These are phyloP conservation scores for Thelonectria rubi DNA, from an alignment of 2,329 filamentous ascomycete species.

Conservation along the genomic window DNA sequence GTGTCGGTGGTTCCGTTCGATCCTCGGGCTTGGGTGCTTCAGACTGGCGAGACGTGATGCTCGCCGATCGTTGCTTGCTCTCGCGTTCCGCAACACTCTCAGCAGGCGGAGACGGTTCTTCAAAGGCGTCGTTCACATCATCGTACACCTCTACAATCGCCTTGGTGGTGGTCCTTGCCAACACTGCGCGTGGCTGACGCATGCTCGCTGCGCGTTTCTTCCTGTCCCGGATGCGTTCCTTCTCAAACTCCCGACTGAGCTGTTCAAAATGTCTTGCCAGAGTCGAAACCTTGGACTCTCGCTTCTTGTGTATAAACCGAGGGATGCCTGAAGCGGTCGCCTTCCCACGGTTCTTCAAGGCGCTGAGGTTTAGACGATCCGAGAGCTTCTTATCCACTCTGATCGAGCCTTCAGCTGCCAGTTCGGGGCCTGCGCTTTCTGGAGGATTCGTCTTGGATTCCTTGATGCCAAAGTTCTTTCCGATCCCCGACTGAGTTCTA, in stretches of 20 bases:
- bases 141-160: conserved; percentile 96
- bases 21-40: conserved; percentile 39
- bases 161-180: conserved; percentile 89
- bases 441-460: conserved; percentile 45
- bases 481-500: conserved; percentile 55
- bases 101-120: conserved; percentile 68
- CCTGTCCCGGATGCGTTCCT: conserved; percentile 87
- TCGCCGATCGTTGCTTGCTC: conserved; percentile 43
- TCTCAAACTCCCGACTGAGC: conserved; percentile 94
- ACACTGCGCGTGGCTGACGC: conserved; percentile 77
- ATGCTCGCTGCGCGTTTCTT: conserved; percentile 82
- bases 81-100: conserved; percentile 57
- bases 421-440: conserved; percentile 36
- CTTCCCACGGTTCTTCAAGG: conserved; percentile 69
- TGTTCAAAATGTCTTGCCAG: conserved; percentile 96
- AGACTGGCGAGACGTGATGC: conserved; percentile 38
- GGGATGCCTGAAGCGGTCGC: conserved; percentile 81
- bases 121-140: conserved; percentile 91
- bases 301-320: conserved; percentile 80
- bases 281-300: conserved; percentile 84
- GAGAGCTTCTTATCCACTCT: conserved; percentile 79
- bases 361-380: conserved; percentile 73
- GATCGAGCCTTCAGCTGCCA: conserved; percentile 49
- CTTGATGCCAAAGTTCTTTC: conserved; percentile 52
- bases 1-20: conserved; percentile 36